These are phyloP conservation scores for Stentor roeselii DNA, from an alignment of 73 alveolate genomes.

Conservation along the genomic window DNA sequence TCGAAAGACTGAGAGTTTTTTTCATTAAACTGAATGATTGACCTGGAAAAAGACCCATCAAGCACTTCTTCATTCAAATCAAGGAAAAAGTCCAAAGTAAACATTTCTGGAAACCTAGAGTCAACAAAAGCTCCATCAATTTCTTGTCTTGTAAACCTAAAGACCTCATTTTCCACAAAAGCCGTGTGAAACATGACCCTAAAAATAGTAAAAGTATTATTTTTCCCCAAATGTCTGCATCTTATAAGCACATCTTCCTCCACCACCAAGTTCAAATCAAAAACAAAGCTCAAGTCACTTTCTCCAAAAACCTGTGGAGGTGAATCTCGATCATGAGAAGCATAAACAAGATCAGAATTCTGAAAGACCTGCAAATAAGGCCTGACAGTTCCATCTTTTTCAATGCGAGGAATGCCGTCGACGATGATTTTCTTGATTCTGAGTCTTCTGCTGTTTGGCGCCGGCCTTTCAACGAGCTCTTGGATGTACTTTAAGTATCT, in stretches of 20 bases:
- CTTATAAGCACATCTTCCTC: conserved; percentile 13
- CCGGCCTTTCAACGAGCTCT: background rate
- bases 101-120: background rate
- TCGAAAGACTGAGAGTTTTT: too few species aligned
- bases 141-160: background rate
- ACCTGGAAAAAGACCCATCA: background rate
- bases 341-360: background rate
- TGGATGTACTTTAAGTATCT: background rate
- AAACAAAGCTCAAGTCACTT: background rate
- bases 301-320: background rate
- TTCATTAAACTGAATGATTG: too few species aligned
- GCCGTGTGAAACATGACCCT: conserved; percentile 21
- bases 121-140: conserved; percentile 1
- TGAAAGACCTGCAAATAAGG: background rate
- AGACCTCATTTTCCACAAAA: background rate
- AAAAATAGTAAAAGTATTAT: background rate
- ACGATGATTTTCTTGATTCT: background rate
- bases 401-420: background rate
- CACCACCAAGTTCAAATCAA: background rate
- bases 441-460: background rate
- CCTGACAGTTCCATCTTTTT: background rate
- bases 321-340: background rate
- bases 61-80: background rate
- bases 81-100: background rate
- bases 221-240: conserved; percentile 4